Base-by-base conservation (phyloP, 1,139 yeast genomes). In the Blastobotrys malaysiensis region DNA sequence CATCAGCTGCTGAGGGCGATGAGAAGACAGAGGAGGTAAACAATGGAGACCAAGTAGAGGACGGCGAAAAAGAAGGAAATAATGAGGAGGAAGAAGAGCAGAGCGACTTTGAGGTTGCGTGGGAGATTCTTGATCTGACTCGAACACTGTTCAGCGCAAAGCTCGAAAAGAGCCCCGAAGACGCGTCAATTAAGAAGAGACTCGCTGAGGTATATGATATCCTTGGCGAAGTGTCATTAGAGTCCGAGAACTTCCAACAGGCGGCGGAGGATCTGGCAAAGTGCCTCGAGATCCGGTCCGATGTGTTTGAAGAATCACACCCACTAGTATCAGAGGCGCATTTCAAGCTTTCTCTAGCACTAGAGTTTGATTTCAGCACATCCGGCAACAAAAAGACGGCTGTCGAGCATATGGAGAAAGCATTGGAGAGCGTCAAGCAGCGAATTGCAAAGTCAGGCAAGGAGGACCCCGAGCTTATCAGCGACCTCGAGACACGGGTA, bases 211-310 rank as follows among this genome's bases (percentile, higher is more conserved):
- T 86, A 0, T 86, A 83, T 65, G 95, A 87, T 65, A 70, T 91
- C 7, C 75, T 90, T 19, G 98, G 98, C 20, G 98, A 93, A 67
- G 87, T 91, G 5, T 86, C 96, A 0, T 73, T 90, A 45, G 97
- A 90, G 66, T 83, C 91, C 1, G 78, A 90, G 62, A 88, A 88
- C 69, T 88, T 88, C 66, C 72, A 74, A 13, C 96, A 88, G 68
- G 88, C 96, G 0, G 81, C 84, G 0, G 74, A 72, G 21, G 97
- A 90, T 67, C 79, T 88, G 55, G 72, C 75, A 49, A 71, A 78
- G 13, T 76, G 88, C 52, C 76, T 87, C 46, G 71, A 78, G 19
- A 70, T 86, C 51, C 79, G 91, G 66, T 65, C 73, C 50, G 73
- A 81, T 57, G 71, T 88, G 43, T 83, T 78, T 64, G 67, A 78